Conservation (phyloP, 805 yeast species). For the Teunomyces tritomae region DNA sequence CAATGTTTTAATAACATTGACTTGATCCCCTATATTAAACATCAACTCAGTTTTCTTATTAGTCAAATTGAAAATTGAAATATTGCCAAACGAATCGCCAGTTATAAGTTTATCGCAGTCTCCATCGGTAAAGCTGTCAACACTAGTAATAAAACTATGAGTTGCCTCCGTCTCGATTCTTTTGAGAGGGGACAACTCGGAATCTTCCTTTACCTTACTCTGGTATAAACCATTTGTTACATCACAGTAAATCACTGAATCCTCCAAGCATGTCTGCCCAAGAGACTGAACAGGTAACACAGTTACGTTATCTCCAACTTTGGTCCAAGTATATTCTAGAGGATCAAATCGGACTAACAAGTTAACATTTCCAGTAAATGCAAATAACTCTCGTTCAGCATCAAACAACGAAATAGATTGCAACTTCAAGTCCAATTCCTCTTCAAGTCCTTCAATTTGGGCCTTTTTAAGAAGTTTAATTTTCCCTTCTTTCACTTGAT, state of each 20-base stretch:
- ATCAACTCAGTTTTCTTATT: constrained; percentile 11
- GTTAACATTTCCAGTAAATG: constrained; percentile 17
- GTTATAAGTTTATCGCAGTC: constrained; percentile 9
- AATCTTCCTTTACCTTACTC: not conserved
- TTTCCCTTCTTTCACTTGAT: not conserved
- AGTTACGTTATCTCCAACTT: not conserved
- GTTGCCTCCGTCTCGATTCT: not conserved
- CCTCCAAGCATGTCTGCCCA: not conserved
- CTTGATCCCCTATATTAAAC: constrained; percentile 27
- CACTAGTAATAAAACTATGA: constrained; percentile 5
- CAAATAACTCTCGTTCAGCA: constrained; percentile 9
- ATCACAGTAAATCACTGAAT: constrained; percentile 1
- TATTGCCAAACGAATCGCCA: constrained; percentile 33
- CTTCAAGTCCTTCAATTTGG: not conserved
- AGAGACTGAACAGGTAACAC: not conserved
- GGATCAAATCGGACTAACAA: constrained; percentile 8
- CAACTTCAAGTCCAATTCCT: not conserved
- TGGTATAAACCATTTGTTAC: constrained; percentile 5
- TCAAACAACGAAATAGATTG: constrained; percentile 15
- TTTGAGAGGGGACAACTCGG: not conserved
- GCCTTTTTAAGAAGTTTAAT: not conserved
- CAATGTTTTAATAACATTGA: constrained; percentile 20
- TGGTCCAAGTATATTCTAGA: not conserved
- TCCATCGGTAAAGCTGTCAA: not conserved
- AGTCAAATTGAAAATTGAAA: constrained; percentile 10